These are phyloP conservation scores for Monascus ruber DNA, from an alignment of 2,329 filamentous ascomycete genomes.

Conservation along the genomic window DNA sequence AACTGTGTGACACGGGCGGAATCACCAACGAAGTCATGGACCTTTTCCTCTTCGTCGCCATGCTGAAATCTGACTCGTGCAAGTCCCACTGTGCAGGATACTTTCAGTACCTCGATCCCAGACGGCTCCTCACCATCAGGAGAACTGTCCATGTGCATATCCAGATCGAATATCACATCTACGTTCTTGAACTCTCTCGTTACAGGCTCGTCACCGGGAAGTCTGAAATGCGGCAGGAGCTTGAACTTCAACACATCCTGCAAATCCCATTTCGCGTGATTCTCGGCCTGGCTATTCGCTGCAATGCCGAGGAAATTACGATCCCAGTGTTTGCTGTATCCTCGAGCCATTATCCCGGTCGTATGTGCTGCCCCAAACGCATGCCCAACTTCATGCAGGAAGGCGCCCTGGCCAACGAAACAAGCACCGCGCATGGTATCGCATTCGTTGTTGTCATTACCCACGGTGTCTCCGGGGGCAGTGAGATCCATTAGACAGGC, in stretches of 20 bases:
- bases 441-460: constrained; percentile 35
- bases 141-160: not conserved
- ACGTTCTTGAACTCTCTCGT: constrained; percentile 8
- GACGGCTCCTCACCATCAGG: constrained; percentile 7
- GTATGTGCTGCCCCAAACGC: constrained; percentile 24
- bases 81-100: no score
- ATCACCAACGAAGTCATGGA: no score
- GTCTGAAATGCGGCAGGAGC: constrained; percentile 11
- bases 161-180: not conserved
- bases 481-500: constrained; percentile 21
- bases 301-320: constrained; percentile 24
- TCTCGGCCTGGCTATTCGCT: constrained; percentile 9
- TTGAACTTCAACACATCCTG: constrained; percentile 15
- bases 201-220: constrained; percentile 13
- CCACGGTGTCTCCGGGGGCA: constrained; percentile 27
- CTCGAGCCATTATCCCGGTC: constrained; percentile 25
- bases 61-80: no score
- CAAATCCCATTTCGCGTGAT: constrained; percentile 21
- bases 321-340: constrained; percentile 33
- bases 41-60: no score
- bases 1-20: no score
- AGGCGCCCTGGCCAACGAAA: constrained; percentile 28
- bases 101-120: not conserved
- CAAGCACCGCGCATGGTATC: constrained; percentile 36
- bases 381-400: constrained; percentile 27